Conservation (phyloP, 257 asterid genomes). For the Nicotiana otophora region DNA sequence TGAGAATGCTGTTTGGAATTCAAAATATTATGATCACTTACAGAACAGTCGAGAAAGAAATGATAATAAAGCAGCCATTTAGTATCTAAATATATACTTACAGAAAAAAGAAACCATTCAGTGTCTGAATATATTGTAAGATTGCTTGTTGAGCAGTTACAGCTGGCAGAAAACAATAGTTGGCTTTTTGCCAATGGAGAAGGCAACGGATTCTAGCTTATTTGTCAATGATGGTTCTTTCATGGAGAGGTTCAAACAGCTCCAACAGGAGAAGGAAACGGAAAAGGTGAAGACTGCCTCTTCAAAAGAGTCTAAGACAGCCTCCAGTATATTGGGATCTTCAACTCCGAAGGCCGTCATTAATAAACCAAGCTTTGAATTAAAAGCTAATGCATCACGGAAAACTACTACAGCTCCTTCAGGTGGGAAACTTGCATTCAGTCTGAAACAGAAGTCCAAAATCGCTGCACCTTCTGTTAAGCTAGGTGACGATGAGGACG, state of each 20-base stretch:
- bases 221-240: conserved; percentile 94
- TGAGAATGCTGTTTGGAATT: conserved; percentile 1
- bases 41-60: not conserved
- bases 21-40: not conserved
- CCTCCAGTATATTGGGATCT: conserved; percentile 36
- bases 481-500: conserved; percentile 77
- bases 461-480: conserved; percentile 62
- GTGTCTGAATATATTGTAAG: conserved; percentile 53
- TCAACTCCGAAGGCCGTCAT: conserved; percentile 64
- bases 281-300: conserved; percentile 37
- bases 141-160: conserved; percentile 68
- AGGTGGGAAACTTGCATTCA: conserved; percentile 83
- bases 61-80: not conserved
- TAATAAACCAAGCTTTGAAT: conserved; percentile 36
- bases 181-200: conserved; percentile 61
- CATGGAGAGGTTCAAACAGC: conserved; percentile 94
- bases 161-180: conserved; percentile 32
- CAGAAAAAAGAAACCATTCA: conserved; percentile 9
- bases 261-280: conserved; percentile 64
- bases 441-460: conserved; percentile 85
- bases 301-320: conserved; percentile 33
- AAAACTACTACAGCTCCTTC: conserved; percentile 41
- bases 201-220: conserved; percentile 48
- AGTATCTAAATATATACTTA: not conserved
- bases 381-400: conserved; percentile 38